Percentiles rank a stretch among this genome's conserved stretches.
phyloP scores from a whole-genome alignment of 441 rosid species.

The Viola pubescens region DNA sequence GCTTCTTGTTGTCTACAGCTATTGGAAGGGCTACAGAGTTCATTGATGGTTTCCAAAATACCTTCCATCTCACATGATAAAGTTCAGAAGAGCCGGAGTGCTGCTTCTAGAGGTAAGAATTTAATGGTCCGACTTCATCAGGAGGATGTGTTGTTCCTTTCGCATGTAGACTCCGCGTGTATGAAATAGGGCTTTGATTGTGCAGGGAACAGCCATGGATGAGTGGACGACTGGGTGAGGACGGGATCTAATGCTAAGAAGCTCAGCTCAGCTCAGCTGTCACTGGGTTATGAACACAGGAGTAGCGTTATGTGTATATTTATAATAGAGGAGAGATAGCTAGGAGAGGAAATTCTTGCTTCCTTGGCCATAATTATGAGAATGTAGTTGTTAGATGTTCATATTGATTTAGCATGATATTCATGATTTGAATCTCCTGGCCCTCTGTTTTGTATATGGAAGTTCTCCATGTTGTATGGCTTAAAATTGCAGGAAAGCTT shows the following conservation, averaged over 20 bases:
- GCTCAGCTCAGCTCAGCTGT: conserved; percentile 6
- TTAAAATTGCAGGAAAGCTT: conserved; percentile 26
- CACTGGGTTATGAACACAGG: conserved; percentile 15
- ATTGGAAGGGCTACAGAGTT: conserved; percentile 92
- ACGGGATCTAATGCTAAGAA: conserved; percentile 11
- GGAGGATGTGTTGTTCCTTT: too few species aligned
- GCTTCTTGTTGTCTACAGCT: conserved; percentile 40
- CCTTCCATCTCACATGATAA: conserved; percentile 67
- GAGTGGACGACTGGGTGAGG: conserved; percentile 18
- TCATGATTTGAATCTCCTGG: conserved; percentile 23
- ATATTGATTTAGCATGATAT: conserved; percentile 29
- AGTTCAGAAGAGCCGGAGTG: conserved; percentile 52
- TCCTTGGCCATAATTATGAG: conserved; percentile 26
- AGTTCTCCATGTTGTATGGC: conserved; percentile 25
- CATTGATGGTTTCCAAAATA: conserved; percentile 71
- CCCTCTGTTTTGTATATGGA: conserved; percentile 36
- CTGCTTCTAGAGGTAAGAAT: conserved; percentile 44
- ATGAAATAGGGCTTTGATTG: neutral
- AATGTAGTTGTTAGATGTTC: conserved; percentile 39
- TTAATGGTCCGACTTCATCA: neutral
- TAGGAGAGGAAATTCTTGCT: conserved; percentile 35
- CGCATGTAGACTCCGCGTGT: too few species aligned
- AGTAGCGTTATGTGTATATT: conserved; percentile 37
- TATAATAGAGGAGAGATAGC: conserved; percentile 28
- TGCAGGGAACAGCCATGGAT: conserved; percentile 49